Conservation (phyloP, 768 basidiomycete species). For the Flagelloscypha sp. region DNA sequence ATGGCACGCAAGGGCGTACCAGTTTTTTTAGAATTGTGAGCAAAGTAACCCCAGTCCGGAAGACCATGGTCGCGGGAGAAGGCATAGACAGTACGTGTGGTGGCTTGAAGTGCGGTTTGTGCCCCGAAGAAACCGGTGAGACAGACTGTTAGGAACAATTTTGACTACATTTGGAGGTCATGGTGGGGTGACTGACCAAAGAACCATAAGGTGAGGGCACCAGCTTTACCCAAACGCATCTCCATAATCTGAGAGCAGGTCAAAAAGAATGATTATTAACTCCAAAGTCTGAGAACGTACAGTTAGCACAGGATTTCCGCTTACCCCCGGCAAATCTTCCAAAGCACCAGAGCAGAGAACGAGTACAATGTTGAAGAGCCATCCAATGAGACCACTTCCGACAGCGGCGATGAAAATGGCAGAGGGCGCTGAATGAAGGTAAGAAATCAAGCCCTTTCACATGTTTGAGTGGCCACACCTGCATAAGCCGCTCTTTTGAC, state of each 20-base stretch:
- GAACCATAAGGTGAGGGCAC: slow-evolving; percentile 73
- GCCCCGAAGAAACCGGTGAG: slow-evolving; percentile 82
- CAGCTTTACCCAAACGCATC: slow-evolving; percentile 66
- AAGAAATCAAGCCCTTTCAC: slow-evolving; percentile 3
- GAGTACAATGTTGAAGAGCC: slow-evolving; percentile 81
- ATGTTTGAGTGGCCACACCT: too few relatives aligned
- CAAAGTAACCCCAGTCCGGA: slow-evolving; percentile 74
- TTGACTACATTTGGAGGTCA: too few relatives aligned
- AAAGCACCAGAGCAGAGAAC: slow-evolving; percentile 78
- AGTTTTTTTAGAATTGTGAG: slow-evolving; percentile 52
- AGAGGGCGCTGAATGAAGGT: slow-evolving; percentile 37
- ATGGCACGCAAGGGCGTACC: slow-evolving; percentile 73
- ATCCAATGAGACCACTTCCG: slow-evolving; percentile 71
- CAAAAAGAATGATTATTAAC: neutral
- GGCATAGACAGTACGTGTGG: slow-evolving; percentile 74
- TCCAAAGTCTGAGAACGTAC: slow-evolving; percentile 19
- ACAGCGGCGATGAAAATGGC: slow-evolving; percentile 62
- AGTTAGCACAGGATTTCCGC: slow-evolving; percentile 67
- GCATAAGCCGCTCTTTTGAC: slow-evolving; percentile 75
- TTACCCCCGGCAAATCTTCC: slow-evolving; percentile 60
- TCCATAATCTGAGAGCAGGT: slow-evolving; percentile 52
- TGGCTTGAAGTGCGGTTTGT: slow-evolving; percentile 75
- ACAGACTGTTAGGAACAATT: slow-evolving; percentile 43
- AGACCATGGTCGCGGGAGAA: slow-evolving; percentile 78
- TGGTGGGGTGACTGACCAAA: neutral